Evolutionary conservation across 345 rosid genomes (phyloP).

Genomic region (Gossypium rotundifolium): DNA sequence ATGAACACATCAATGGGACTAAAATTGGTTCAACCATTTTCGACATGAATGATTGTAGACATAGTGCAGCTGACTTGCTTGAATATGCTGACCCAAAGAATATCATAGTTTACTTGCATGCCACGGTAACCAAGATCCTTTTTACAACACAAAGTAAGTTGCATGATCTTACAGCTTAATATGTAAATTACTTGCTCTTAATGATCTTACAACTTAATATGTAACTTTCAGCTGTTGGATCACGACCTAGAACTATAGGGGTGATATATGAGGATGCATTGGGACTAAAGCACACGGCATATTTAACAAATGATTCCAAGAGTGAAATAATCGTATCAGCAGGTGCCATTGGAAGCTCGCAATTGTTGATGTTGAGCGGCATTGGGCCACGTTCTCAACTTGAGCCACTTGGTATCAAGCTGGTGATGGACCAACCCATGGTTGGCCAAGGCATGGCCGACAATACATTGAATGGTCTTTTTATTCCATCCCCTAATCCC

Average conservation of each 20-base stretch:
- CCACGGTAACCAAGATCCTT: slow-evolving; percentile 53
- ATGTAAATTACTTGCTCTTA: too few species aligned
- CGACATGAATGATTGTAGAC: slow-evolving; percentile 57
- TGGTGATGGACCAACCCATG: slow-evolving; percentile 55
- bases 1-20: slow-evolving; percentile 57
- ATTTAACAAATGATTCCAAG: slow-evolving; percentile 23
- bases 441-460: slow-evolving; percentile 84
- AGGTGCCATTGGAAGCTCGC: slow-evolving; percentile 78
- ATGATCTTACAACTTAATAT: too few species aligned
- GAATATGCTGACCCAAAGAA: slow-evolving; percentile 55
- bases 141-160: slow-evolving; percentile 24
- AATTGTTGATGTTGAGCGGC: slow-evolving; percentile 71
- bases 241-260: slow-evolving; percentile 52
- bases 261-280: slow-evolving; percentile 45
- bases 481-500: slow-evolving; percentile 55
- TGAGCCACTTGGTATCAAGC: slow-evolving; percentile 30
- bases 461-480: slow-evolving; percentile 66
- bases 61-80: slow-evolving; percentile 68
- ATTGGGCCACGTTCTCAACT: slow-evolving; percentile 62
- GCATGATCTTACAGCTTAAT: too few species aligned
- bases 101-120: slow-evolving; percentile 50
- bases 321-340: slow-evolving; percentile 65
- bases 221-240: slow-evolving; percentile 10
- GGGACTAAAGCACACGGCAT: slow-evolving; percentile 42
- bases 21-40: slow-evolving; percentile 68